These are phyloP conservation scores for Vitis cinerea DNA, from an alignment of 164 flowering plant genomes.

Conservation along the genomic window DNA sequence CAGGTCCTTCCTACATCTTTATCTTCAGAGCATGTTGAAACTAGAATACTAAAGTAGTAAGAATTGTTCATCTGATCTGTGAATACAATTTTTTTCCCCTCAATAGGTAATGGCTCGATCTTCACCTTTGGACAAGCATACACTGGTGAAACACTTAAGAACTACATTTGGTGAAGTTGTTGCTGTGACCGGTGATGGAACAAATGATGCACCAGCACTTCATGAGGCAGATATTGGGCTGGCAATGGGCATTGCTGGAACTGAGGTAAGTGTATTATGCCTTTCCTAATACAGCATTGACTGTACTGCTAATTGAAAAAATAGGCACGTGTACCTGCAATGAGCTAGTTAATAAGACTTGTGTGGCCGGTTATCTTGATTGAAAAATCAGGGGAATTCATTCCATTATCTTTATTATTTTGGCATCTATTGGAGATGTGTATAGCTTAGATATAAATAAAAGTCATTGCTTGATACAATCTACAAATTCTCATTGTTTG, in stretches of 20 bases:
- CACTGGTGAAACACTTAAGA: conserved; percentile 65
- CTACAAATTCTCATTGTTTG: too few species aligned
- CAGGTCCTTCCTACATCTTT: conserved; percentile 38
- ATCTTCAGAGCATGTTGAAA: neutral
- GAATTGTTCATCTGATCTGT: neutral
- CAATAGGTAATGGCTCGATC: conserved; percentile 80
- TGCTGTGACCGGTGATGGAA: conserved; percentile 98
- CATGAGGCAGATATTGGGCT: conserved; percentile 99
- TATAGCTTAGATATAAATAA: too few species aligned
- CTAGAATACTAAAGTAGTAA: neutral
- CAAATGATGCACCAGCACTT: conserved; percentile 98
- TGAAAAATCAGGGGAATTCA: too few species aligned
- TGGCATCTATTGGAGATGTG: too few species aligned
- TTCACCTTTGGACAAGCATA: conserved; percentile 77
- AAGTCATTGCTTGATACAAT: too few species aligned
- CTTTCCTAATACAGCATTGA: neutral
- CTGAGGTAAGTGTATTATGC: conserved; percentile 57
- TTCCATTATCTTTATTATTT: too few species aligned
- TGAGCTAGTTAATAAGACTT: too few species aligned
- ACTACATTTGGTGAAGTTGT: conserved; percentile 85
- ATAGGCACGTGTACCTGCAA: neutral
- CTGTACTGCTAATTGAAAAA: neutral
- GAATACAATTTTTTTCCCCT: neutral
- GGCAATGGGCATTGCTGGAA: conserved; percentile 99
- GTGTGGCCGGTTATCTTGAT: too few species aligned